Conservation (phyloP, 345 rosid species). For the Eucalyptus viminalis region DNA sequence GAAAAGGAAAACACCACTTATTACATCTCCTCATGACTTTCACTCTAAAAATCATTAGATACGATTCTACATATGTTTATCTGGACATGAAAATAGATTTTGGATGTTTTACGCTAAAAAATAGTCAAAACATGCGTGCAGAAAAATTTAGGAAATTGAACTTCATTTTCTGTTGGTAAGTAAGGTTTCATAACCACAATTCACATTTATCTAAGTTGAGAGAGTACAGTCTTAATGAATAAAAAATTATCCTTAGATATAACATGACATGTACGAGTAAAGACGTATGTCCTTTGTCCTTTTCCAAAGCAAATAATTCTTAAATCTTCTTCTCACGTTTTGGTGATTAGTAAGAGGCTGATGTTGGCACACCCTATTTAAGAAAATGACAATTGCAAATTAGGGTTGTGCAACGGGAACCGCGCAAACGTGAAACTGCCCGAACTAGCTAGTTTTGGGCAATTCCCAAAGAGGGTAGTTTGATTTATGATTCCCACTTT, state of each 20-base stretch:
- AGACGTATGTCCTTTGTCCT: background rate
- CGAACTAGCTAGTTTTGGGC: rapidly evolving
- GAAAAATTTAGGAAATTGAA: background rate
- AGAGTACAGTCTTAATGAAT: background rate
- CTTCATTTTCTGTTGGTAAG: background rate
- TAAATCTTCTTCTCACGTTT: background rate
- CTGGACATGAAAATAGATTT: background rate
- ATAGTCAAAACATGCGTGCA: background rate
- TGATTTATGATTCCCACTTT: too few species aligned
- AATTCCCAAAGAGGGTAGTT: rapidly evolving
- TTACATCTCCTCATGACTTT: background rate
- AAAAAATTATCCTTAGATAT: too few species aligned
- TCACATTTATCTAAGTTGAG: background rate
- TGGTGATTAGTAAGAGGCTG: background rate
- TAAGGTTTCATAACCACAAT: background rate
- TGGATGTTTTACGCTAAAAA: background rate
- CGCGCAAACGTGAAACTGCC: rapidly evolving
- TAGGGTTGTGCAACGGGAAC: rapidly evolving
- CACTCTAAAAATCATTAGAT: background rate
- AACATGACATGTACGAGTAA: background rate
- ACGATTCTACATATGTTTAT: background rate
- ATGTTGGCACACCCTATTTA: too few species aligned
- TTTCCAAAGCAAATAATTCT: background rate
- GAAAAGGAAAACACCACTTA: background rate
- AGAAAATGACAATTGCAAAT: too few species aligned